Percentiles rank a stretch among this genome's conserved stretches.
These are phyloP conservation scores for Colletotrichum sp. DNA, from an alignment of 2,329 filamentous ascomycete species.

Conservation along the genomic window DNA sequence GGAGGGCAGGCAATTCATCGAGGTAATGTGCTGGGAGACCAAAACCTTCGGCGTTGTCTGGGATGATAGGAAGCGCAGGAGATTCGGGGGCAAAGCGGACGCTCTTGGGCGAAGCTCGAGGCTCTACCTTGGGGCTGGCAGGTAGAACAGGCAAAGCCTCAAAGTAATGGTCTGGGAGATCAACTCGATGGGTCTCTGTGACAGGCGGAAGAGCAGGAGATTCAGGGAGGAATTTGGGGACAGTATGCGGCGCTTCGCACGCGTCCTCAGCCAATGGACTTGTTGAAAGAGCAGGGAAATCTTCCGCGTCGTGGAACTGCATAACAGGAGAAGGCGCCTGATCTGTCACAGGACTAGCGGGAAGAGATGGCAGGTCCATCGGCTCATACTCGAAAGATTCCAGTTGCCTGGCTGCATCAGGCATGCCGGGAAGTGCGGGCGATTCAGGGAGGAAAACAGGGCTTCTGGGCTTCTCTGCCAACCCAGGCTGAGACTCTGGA, in stretches of 20 bases:
- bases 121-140: background rate
- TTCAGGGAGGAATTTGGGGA: background rate
- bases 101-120: background rate
- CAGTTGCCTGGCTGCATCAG: background rate
- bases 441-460: background rate
- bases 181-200: background rate
- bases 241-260: background rate
- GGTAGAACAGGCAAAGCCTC: constrained; percentile 2
- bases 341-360: background rate
- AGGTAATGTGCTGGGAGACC: background rate
- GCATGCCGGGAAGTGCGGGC: background rate
- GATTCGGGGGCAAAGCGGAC: background rate
- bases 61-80: background rate
- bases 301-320: background rate
- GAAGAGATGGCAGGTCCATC: background rate
- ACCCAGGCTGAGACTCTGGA: background rate
- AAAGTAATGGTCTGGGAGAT: background rate
- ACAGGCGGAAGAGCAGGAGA: background rate
- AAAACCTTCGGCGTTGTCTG: background rate
- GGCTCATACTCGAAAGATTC: background rate
- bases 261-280: background rate
- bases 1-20: background rate
- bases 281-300: background rate
- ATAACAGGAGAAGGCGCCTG: background rate
- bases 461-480: background rate